Evolutionary conservation across 2,329 filamentous ascomycete species (phyloP).

Genomic region (Exophiala sp.): DNA sequence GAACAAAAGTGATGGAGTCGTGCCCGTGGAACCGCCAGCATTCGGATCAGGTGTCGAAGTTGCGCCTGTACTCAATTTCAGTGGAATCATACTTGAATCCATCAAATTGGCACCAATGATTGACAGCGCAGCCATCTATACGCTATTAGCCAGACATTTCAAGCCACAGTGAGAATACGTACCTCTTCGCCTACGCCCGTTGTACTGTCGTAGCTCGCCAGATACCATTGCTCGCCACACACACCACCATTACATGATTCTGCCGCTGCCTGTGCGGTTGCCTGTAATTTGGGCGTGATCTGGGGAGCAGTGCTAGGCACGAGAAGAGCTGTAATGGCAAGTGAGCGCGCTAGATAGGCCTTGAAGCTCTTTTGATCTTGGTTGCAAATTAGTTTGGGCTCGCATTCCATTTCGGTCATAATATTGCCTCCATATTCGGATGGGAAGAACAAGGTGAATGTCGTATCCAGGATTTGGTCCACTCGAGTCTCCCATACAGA

Average conservation of each 20-base stretch:
- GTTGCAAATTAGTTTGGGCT: slow-evolving; percentile 53
- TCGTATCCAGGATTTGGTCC: slow-evolving; percentile 52
- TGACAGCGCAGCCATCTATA: slow-evolving; percentile 59
- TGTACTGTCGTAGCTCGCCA: slow-evolving; percentile 35
- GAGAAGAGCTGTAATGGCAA: slow-evolving; percentile 55
- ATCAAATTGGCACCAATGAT: slow-evolving; percentile 62
- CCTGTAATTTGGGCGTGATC: slow-evolving; percentile 51
- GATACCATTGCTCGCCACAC: slow-evolving; percentile 43
- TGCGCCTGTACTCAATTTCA: slow-evolving; percentile 56
- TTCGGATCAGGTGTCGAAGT: slow-evolving; percentile 42
- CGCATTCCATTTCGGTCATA: slow-evolving; percentile 60
- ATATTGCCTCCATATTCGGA: slow-evolving; percentile 47
- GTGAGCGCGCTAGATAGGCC: slow-evolving; percentile 60
- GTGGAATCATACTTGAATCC: slow-evolving; percentile 42
- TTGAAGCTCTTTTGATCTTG: slow-evolving; percentile 64
- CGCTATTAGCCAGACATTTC: slow-evolving; percentile 2
- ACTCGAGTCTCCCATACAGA: slow-evolving; percentile 52
- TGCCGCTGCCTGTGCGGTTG: slow-evolving; percentile 54
- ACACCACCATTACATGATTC: slow-evolving; percentile 50
- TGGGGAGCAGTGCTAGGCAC: slow-evolving; percentile 52
- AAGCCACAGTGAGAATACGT: slow-evolving; percentile 17
- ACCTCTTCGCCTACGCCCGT: slow-evolving; percentile 40
- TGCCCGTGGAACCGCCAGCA: slow-evolving; percentile 30
- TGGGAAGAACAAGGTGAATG: slow-evolving; percentile 50
- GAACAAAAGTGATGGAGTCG: slow-evolving; percentile 10